Evolutionary conservation across 2,329 filamentous ascomycete species (phyloP), one percentile per base, ranked within the genome.

Genomic region (Aotearoamyces nothofagi): DNA sequence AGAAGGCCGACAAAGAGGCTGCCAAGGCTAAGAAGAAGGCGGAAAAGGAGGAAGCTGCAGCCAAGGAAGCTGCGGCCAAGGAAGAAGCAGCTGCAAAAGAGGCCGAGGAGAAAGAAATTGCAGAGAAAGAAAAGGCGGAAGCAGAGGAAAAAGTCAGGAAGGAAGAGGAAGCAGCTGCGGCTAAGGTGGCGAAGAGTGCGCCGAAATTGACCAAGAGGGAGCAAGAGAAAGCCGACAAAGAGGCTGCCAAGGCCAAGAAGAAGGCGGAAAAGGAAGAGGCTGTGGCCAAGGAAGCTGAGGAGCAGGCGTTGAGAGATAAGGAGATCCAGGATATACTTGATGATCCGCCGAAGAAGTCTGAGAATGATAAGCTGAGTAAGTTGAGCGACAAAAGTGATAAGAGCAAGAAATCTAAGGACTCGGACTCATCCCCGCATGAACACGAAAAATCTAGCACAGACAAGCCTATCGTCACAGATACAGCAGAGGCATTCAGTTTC

Each of bases 401-500:
- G n/a, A n/a, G n/a, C n/a, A n/a, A n/a, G n/a, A n/a, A n/a, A n/a
- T n/a, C n/a, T n/a, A n/a, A n/a, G n/a, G n/a, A n/a, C n/a, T 32
- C 31, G 13, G 41, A 39, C 13, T 28, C 36, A n/a, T n/a, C n/a
- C n/a, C n/a, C n/a, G n/a, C n/a, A n/a, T n/a, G n/a, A n/a, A n/a
- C n/a, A n/a, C n/a, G n/a, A n/a, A n/a, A n/a, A n/a, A n/a, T n/a
- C n/a, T n/a, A n/a, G n/a, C n/a, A n/a, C n/a, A n/a, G 27, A 19
- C 4, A 38, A 10, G 37, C 22, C 46, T 19, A 49, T 48, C 32
- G 46, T 58, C 24, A 50, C 50, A 11, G 40, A 46, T 22, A 45
- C 40, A 30, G 24, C 36, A 5, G 38, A 40, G 22, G 39, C 61
- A 1, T 73, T 71, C 47, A 60, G 60, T 40, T 70, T 71, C 53